These are phyloP conservation scores for Fusarium sp. DNA, from an alignment of 2,329 filamentous ascomycete species.

Conservation along the genomic window DNA sequence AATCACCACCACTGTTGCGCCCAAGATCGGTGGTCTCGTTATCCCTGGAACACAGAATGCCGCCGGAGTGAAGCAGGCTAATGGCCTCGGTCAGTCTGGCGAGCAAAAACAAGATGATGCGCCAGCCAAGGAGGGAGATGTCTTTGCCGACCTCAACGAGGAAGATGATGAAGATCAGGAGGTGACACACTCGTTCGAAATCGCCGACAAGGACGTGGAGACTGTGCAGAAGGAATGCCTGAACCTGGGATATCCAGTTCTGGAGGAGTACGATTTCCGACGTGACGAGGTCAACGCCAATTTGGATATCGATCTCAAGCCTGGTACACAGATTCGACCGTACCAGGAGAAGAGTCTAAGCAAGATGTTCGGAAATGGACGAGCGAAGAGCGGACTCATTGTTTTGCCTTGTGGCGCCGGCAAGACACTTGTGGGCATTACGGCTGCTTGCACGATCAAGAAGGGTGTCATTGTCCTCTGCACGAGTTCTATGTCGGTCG, in stretches of 20 bases:
- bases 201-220: constrained; percentile 84
- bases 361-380: constrained; percentile 99
- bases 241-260: constrained; percentile 84
- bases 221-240: constrained; percentile 90
- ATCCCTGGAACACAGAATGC: constrained; percentile 97
- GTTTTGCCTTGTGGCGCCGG: constrained; percentile 96
- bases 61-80: constrained; percentile 83
- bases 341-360: constrained; percentile 98
- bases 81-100: constrained; percentile 48
- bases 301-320: constrained; percentile 91
- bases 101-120: constrained; percentile 60
- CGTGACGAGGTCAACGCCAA: constrained; percentile 91
- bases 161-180: constrained; percentile 89
- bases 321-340: constrained; percentile 88
- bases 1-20: constrained; percentile 83
- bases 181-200: constrained; percentile 93
- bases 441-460: constrained; percentile 96
- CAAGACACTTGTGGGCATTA: constrained; percentile 98
- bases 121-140: constrained; percentile 70
- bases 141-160: constrained; percentile 80
- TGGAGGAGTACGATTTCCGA: constrained; percentile 97
- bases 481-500: constrained; percentile 97
- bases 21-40: constrained; percentile 86
- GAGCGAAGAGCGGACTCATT: constrained; percentile 97
- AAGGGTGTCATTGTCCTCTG: constrained; percentile 96